These are phyloP conservation scores for Neurospora sublineolata DNA, from an alignment of 495 filamentous ascomycete species.

Conservation along the genomic window DNA sequence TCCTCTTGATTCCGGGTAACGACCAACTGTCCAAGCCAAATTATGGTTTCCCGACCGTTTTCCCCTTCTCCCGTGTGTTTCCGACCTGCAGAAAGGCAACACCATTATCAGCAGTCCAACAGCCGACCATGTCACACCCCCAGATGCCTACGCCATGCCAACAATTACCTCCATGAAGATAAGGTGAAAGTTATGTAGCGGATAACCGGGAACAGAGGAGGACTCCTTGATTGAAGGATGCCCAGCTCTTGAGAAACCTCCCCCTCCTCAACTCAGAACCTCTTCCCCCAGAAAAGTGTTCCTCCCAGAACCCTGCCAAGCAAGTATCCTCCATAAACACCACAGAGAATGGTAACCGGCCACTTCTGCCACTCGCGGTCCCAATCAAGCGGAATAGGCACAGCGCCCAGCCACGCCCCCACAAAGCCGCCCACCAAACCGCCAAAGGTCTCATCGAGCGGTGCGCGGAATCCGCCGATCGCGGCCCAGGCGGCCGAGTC, in stretches of 20 bases:
- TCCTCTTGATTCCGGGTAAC: neutral
- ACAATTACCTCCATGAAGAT: neutral
- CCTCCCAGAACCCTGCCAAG: slow-evolving; percentile 28
- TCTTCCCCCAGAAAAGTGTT: slow-evolving; percentile 28
- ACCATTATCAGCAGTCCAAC: neutral
- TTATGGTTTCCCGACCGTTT: neutral
- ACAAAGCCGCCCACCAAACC: slow-evolving; percentile 50
- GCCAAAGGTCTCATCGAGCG: slow-evolving; percentile 59
- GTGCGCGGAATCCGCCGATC: slow-evolving; percentile 42
- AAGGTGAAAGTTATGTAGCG: neutral
- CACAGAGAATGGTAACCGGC: slow-evolving; percentile 69
- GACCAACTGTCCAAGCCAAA: neutral
- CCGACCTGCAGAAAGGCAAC: slow-evolving; percentile 4
- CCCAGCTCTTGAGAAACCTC: neutral
- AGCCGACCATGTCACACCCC: neutral
- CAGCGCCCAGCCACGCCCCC: slow-evolving; percentile 66
- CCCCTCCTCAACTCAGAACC: slow-evolving; percentile 13
- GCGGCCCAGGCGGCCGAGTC: slow-evolving; percentile 63
- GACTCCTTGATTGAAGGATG: neutral
- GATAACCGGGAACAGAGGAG: neutral
- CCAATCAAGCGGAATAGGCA: slow-evolving; percentile 95
- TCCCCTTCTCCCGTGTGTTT: neutral
- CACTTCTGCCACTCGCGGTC: slow-evolving; percentile 94
- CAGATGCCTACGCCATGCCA: neutral
- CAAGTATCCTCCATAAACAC: slow-evolving; percentile 30